Percentiles rank a stretch among this genome's conserved stretches.
These are phyloP conservation scores for Alternaria sp. DNA, from an alignment of 2,329 filamentous ascomycete species.

Conservation along the genomic window DNA sequence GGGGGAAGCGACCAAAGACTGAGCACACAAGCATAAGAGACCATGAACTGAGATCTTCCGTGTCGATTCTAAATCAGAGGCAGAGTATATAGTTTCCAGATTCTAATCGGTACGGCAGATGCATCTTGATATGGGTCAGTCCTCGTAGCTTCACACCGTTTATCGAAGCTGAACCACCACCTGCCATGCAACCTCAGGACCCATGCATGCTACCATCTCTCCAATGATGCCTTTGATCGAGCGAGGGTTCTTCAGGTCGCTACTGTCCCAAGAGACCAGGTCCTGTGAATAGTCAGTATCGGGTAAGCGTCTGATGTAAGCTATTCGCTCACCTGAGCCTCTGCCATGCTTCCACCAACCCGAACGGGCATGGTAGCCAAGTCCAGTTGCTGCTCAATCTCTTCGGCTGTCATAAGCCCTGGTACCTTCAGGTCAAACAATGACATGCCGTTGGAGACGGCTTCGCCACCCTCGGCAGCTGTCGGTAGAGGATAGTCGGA, in stretches of 20 bases:
- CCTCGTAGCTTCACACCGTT: not conserved
- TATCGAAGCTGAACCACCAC: slow-evolving; percentile 66
- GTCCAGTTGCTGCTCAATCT: slow-evolving; percentile 62
- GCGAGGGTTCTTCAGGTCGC: slow-evolving; percentile 59
- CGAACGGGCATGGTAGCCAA: slow-evolving; percentile 67
- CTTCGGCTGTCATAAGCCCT: slow-evolving; percentile 66
- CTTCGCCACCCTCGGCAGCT: slow-evolving; percentile 46
- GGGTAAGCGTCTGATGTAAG: slow-evolving; percentile 10
- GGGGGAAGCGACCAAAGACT: not conserved
- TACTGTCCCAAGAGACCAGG: slow-evolving; percentile 67
- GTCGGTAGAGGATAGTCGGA: slow-evolving; percentile 39
- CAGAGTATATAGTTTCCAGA: not conserved
- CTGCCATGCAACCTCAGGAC: slow-evolving; percentile 64
- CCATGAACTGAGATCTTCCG: not conserved
- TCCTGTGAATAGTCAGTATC: slow-evolving; percentile 54
- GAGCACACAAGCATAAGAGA: not conserved
- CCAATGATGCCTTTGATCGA: slow-evolving; percentile 70
- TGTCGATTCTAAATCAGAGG: not conserved
- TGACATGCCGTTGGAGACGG: slow-evolving; percentile 50
- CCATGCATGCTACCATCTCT: slow-evolving; percentile 72
- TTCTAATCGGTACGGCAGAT: not conserved
- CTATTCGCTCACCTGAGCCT: slow-evolving; percentile 44
- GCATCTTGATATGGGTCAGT: not conserved
- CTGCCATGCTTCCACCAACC: slow-evolving; percentile 50
- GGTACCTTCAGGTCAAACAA: slow-evolving; percentile 72